Evolutionary conservation across 768 basidiomycete species (phyloP).

Genomic region (Calvatia gigantea): DNA sequence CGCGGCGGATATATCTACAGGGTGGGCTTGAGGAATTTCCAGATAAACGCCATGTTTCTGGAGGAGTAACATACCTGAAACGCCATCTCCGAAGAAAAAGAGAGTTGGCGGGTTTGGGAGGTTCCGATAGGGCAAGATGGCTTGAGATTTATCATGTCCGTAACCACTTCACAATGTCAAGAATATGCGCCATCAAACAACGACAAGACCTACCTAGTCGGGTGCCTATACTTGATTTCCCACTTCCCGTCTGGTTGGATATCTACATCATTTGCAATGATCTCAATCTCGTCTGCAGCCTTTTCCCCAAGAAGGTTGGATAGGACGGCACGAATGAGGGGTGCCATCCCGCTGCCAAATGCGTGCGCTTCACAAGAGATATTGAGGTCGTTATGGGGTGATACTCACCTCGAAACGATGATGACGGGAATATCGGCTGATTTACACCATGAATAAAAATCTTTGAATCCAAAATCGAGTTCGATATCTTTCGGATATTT

Average conservation of each 20-base stretch:
- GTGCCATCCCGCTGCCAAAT: slow-evolving; percentile 77
- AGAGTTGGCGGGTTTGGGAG: slow-evolving; percentile 70
- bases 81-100: slow-evolving; percentile 98
- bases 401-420: slow-evolving; percentile 80
- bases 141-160: slow-evolving; percentile 96
- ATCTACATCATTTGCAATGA: slow-evolving; percentile 90
- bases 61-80: slow-evolving; percentile 61
- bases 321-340: slow-evolving; percentile 90
- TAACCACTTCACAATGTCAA: slow-evolving; percentile 49
- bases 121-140: slow-evolving; percentile 86
- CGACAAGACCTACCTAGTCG: slow-evolving; percentile 58
- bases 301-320: slow-evolving; percentile 73
- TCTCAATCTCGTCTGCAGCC: slow-evolving; percentile 72
- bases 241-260: slow-evolving; percentile 65
- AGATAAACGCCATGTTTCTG: background rate
- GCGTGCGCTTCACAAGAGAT: background rate
- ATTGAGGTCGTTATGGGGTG: background rate
- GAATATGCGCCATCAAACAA: background rate
- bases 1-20: slow-evolving; percentile 86
- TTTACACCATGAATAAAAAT: slow-evolving; percentile 85
- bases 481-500: slow-evolving; percentile 58
- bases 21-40: background rate
- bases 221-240: slow-evolving; percentile 86
- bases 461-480: slow-evolving; percentile 85
- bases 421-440: slow-evolving; percentile 79